These are phyloP conservation scores for Keqinozyma sinolaborantium DNA, from an alignment of 1,139 yeast species.

Conservation along the genomic window DNA sequence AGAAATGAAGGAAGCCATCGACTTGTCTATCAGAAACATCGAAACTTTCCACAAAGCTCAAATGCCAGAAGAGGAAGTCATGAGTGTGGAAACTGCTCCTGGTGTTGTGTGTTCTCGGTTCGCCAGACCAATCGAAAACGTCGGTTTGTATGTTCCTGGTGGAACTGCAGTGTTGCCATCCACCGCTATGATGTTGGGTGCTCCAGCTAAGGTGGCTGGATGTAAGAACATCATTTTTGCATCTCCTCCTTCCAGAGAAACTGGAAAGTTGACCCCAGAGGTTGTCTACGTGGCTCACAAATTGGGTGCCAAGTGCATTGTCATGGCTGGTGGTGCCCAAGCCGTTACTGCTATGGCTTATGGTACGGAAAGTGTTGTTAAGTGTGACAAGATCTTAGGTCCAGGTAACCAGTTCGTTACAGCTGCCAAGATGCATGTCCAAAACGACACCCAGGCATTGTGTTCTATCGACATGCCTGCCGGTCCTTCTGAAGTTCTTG, in stretches of 20 bases:
- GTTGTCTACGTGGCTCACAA: slow-evolving; percentile 97
- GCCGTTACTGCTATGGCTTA: slow-evolving; percentile 99
- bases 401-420: slow-evolving; percentile 99
- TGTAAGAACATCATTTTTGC: slow-evolving; percentile 92
- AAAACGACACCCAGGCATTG: slow-evolving; percentile 90
- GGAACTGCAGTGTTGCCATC: slow-evolving; percentile 98
- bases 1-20: slow-evolving; percentile 82
- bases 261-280: slow-evolving; percentile 93
- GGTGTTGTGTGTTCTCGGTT: slow-evolving; percentile 94
- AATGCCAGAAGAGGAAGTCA: slow-evolving; percentile 58
- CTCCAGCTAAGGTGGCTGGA: slow-evolving; percentile 98
- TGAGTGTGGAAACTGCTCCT: slow-evolving; percentile 89
- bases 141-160: slow-evolving; percentile 96
- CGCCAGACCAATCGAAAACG: slow-evolving; percentile 90
- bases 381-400: slow-evolving; percentile 95
- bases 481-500: slow-evolving; percentile 97
- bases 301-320: slow-evolving; percentile 85
- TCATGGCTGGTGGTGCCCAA: slow-evolving; percentile 98
- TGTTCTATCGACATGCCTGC: slow-evolving; percentile 99
- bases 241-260: slow-evolving; percentile 91
- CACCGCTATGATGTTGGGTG: slow-evolving; percentile 97
- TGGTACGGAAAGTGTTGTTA: slow-evolving; percentile 89
- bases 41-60: slow-evolving; percentile 94
- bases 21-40: slow-evolving; percentile 83
- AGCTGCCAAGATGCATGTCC: slow-evolving; percentile 97